These are phyloP conservation scores for Aegilops bicornis DNA, from an alignment of 176 grass and related monocot species.

Conservation along the genomic window DNA sequence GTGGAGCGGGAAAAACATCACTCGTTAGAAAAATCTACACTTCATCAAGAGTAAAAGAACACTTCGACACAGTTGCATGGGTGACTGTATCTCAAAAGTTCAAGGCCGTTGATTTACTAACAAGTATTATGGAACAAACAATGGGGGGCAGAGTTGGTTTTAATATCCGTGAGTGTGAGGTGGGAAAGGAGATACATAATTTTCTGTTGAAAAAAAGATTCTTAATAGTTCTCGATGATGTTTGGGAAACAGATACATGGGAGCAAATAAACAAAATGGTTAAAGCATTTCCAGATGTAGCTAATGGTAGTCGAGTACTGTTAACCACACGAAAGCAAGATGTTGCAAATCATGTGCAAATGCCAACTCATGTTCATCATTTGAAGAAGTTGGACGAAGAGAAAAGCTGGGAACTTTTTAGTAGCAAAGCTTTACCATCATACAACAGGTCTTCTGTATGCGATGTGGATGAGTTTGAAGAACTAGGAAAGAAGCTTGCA, in stretches of 20 bases:
- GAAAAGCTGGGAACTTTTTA: neutral
- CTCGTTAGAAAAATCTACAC: neutral
- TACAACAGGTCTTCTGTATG: neutral
- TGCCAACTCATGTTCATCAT: neutral
- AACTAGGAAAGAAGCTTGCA: neutral
- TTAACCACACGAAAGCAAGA: neutral
- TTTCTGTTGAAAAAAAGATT: neutral
- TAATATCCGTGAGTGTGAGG: neutral
- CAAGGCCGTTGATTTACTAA: neutral
- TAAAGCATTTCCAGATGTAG: neutral
- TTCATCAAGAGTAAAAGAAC: neutral
- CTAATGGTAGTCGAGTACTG: neutral
- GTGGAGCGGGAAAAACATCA: neutral
- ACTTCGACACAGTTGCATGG: neutral
- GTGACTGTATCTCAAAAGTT: neutral
- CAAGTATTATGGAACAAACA: neutral
- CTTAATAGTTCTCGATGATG: neutral
- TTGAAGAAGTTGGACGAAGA: neutral
- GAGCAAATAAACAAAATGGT: neutral
- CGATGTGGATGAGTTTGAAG: neutral
- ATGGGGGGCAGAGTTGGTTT: neutral
- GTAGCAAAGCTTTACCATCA: conserved; percentile 6
- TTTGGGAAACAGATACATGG: neutral
- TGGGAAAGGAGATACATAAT: neutral
- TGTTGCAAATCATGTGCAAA: neutral